Conservation (phyloP, 441 rosid genomes). For the Erysimum cheiri region DNA sequence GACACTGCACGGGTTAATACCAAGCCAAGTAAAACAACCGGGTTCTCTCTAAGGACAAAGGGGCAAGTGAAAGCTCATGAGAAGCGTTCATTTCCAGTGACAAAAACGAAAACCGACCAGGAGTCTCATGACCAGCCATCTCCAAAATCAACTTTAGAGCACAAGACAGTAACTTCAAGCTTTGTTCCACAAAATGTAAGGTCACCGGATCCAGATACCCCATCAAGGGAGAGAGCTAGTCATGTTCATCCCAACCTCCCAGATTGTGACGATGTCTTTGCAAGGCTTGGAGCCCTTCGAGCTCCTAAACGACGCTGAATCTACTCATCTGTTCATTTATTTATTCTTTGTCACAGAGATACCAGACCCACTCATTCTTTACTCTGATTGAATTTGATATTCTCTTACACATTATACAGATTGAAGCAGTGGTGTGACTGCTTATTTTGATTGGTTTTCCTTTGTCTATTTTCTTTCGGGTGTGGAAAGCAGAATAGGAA, state of each 20-base stretch:
- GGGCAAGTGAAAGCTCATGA: conserved; percentile 39
- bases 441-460: conserved; percentile 13
- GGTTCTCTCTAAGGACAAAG: conserved; percentile 68
- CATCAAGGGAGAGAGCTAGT: conserved; percentile 59
- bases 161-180: conserved; percentile 27
- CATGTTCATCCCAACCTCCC: conserved; percentile 99
- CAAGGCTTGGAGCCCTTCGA: conserved; percentile 63
- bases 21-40: conserved; percentile 41
- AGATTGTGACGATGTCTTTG: conserved; percentile 66
- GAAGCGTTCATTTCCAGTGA: conserved; percentile 33
- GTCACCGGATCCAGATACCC: conserved; percentile 45
- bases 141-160: conserved; percentile 42
- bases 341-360: conserved; percentile 33
- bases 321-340: conserved; percentile 31
- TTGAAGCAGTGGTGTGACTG: conserved; percentile 31
- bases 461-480: neutral
- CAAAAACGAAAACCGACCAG: conserved; percentile 20
- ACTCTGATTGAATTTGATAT: conserved; percentile 29
- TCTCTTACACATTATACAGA: conserved; percentile 28
- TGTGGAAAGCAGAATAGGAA: conserved; percentile 19
- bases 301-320: conserved; percentile 53
- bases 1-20: conserved; percentile 39
- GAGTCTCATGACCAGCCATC: conserved; percentile 45
- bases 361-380: conserved; percentile 15
- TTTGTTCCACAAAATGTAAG: conserved; percentile 22